Percentiles rank a stretch among this genome's conserved stretches.
Conservation (phyloP, 306 rosid genomes). For the Lotus japonicus region DNA sequence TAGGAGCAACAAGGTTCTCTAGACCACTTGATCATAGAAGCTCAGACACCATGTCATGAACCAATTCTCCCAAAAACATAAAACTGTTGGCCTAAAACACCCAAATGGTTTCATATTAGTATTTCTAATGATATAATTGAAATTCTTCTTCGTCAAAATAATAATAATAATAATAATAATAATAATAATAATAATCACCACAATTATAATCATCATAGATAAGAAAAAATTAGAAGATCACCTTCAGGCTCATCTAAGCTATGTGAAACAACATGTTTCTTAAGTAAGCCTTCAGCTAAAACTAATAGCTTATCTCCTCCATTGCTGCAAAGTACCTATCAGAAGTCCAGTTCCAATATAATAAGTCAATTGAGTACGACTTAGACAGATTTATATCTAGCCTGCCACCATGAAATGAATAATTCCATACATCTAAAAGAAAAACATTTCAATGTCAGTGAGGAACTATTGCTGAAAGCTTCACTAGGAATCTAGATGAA, state of each 20-base stretch:
- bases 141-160: not conserved
- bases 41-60: too few species aligned
- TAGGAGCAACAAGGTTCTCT: too few species aligned
- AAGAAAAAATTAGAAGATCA: slow-evolving; percentile 18
- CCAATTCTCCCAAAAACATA: too few species aligned
- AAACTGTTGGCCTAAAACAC: too few species aligned
- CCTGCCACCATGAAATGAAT: not conserved
- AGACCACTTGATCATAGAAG: too few species aligned
- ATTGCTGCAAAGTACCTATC: slow-evolving; percentile 67
- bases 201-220: not conserved
- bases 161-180: not conserved
- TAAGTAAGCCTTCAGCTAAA: slow-evolving; percentile 92
- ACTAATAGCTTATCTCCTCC: slow-evolving; percentile 85
- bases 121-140: not conserved
- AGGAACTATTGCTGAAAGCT: not conserved
- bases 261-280: slow-evolving; percentile 90
- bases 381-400: not conserved
- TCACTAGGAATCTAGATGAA: not conserved
- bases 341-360: slow-evolving; percentile 26
- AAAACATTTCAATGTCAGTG: not conserved
- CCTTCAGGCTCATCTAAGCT: slow-evolving; percentile 97
- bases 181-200: not conserved
- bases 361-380: slow-evolving; percentile 9
- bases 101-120: too few species aligned
- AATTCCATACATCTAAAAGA: not conserved